A percentile compares a stretch with the other conserved stretches of the same genome.
Conservation (phyloP, 192 early-diverging fungal genomes). For the Coemansia furcata region DNA sequence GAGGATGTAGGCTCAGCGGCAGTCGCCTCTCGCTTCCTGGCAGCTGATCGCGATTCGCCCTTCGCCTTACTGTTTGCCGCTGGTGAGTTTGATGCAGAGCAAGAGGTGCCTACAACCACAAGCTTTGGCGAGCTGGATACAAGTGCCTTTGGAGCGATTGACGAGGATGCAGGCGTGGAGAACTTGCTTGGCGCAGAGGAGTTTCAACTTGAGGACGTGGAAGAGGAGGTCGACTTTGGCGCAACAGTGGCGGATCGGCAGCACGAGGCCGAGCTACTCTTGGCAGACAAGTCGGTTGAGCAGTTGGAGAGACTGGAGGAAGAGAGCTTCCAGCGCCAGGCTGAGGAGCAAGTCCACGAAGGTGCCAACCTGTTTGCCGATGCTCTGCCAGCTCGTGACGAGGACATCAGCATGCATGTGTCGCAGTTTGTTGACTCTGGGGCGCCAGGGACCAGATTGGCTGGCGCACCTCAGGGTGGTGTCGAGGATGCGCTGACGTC, state of each 20-base stretch:
- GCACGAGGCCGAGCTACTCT: conserved; percentile 22
- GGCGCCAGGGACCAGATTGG: neutral
- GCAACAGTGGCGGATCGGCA: conserved; percentile 23
- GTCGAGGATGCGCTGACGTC: neutral
- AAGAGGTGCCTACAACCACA: conserved; percentile 18
- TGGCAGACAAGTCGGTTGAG: conserved; percentile 48
- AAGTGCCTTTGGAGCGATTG: conserved; percentile 12
- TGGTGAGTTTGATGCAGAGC: conserved; percentile 9
- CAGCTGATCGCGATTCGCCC: conserved; percentile 9
- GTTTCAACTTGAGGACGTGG: conserved; percentile 39
- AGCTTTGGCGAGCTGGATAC: neutral
- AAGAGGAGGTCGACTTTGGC: conserved; percentile 37
- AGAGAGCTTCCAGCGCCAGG: conserved; percentile 49
- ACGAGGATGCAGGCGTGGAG: neutral
- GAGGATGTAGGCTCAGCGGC: conserved; percentile 44
- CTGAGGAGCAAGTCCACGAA: conserved; percentile 25
- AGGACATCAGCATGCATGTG: conserved; percentile 16
- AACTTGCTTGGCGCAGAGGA: conserved; percentile 17
- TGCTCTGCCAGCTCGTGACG: conserved; percentile 23
- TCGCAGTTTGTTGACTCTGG: conserved; percentile 10
- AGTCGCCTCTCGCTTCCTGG: conserved; percentile 38
- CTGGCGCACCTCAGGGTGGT: neutral
- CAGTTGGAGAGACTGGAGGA: conserved; percentile 49
- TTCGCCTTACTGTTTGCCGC: conserved; percentile 37
- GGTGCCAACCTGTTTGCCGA: conserved; percentile 41